Base-by-base conservation (phyloP, 352 stramenopile genomes). In the Pythium rishiriense region DNA sequence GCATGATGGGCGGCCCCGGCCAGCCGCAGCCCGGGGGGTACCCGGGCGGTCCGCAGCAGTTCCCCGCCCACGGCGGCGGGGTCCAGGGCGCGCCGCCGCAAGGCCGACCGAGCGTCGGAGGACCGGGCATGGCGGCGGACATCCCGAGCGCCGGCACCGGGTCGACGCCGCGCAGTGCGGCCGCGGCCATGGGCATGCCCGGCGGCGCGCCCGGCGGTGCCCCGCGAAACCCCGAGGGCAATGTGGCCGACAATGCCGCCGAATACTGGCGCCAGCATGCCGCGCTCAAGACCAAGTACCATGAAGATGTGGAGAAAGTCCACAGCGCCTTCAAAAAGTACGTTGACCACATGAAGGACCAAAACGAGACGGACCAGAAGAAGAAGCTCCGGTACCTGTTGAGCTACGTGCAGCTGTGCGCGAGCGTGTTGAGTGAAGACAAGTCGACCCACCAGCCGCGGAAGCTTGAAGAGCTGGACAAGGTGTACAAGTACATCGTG, bases 401-500 rank as follows among this genome's bases (percentile, higher is more conserved):
- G 5, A 90, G 78, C 64, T 94, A 94, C 37, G 83, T 94, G 37
- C 79, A 94, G 64, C 73, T 94, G 6, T 94, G 85, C 39, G 85
- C 81, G 19, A 90, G 68, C 33, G 84, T 94, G 45, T 45, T 94
- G 62, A 90, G 79, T 42, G 85, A 94, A 61, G 81, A 94, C 71
- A 85, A 88, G 66, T 65, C 79, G 24, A 88, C 83, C 37, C 72
- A 89, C 45, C 72, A 76, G 37, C 78, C 85, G 19, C 85, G 85
- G n/a, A 88, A 88, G 63, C 73, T 94, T 14, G 83, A 92, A 28
- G 85, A 94, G 67, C 74, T 94, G 26, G 85, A 92, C 72, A 94
- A 91, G 72, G 85, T 94, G 47, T 92, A 90, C 76, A 94, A 94
- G 76, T 94, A 94, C 78, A 91, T 94, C 58, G 80, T 94, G 31